Evolutionary conservation across 176 grass and related monocot genomes (phyloP), one percentile per base, ranked within the genome.

Genomic region (Areca catechu): DNA sequence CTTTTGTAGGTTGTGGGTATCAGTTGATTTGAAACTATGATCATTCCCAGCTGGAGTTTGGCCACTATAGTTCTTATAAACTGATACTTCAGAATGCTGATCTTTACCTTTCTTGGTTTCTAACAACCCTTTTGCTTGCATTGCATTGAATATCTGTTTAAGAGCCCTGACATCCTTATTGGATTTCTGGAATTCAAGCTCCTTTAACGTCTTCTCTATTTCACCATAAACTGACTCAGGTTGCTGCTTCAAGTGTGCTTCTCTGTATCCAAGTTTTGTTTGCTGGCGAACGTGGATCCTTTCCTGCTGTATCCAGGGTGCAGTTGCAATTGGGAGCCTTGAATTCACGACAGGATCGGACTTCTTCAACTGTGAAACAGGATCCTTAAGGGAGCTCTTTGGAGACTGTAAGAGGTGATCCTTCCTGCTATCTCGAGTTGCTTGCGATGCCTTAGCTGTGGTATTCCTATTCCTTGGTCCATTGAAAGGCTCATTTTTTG

Each of bases 41-140:
- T 51, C 62, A 54, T 74, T 75, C 58, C 37, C 22, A 24, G 65
- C 55, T 63, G 43, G 49, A 52, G 28, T 61, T 69, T 14, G 34
- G 34, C 34, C 34, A 43, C 34, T 10, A 14, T 43, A 43, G 1
- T 43, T 43, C 57, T 59, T 72, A 74, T 53, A 65, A 69, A 80
- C 65, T 72, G 71, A 57, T 62, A 74, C 77, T 51, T 60, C 16
- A 48, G 74, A 59, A n/a, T 37, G 72, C 58, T 71, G 20, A 50
- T 70, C 68, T 55, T 83, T 77, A 4, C 57, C 58, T 77, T 80
- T 92, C 60, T 89, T 79, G 21, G 66, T 84, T 68, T 89, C 84
- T 70, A 98, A 51, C 47, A 89, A 29, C 50, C 94, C 88, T 73
- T 98, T 98, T 48, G 88, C 81, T 77, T 98, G 88, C 87, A 98